Conservation (phyloP, 805 yeast genomes). For the Sugiyamaella qingdaonensis region DNA sequence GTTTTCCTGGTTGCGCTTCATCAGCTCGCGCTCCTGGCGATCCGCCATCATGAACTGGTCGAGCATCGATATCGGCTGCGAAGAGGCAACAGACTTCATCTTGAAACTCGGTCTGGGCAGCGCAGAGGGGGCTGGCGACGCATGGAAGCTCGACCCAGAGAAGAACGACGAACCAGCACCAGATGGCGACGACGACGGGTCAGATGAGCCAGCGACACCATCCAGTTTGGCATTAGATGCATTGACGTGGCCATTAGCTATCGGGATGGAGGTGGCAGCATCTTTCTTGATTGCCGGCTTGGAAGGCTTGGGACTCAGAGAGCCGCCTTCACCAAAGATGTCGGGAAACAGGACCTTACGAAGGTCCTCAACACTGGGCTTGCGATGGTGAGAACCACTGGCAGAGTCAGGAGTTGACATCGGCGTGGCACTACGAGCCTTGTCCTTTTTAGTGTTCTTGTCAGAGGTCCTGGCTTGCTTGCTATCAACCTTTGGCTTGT, state of each 20-base stretch:
- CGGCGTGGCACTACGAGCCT: neutral
- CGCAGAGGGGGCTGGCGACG: slow-evolving; percentile 28
- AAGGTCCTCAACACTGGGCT: slow-evolving; percentile 18
- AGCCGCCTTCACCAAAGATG: slow-evolving; percentile 16
- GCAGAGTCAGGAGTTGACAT: neutral
- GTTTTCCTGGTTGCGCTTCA: slow-evolving; percentile 2
- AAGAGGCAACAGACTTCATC: slow-evolving; percentile 13
- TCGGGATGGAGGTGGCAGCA: neutral
- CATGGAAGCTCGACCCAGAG: slow-evolving; percentile 29
- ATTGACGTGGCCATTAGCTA: neutral
- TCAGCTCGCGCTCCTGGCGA: slow-evolving; percentile 15
- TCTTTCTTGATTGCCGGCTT: neutral
- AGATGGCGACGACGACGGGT: neutral
- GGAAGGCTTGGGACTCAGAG: neutral
- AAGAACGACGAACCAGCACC: slow-evolving; percentile 9
- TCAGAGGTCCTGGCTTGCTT: neutral
- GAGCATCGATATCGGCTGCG: slow-evolving; percentile 16
- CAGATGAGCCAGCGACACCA: neutral
- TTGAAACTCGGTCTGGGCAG: slow-evolving; percentile 25
- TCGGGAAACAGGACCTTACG: slow-evolving; percentile 25
- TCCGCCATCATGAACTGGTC: slow-evolving; percentile 25
- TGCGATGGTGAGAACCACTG: neutral
- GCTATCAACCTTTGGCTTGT: neutral
- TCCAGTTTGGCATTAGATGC: neutral
- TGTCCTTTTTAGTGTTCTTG: neutral